Base-by-base conservation (phyloP, 148 eudicot genomes). In the Mesembryanthemum crystallinum region DNA sequence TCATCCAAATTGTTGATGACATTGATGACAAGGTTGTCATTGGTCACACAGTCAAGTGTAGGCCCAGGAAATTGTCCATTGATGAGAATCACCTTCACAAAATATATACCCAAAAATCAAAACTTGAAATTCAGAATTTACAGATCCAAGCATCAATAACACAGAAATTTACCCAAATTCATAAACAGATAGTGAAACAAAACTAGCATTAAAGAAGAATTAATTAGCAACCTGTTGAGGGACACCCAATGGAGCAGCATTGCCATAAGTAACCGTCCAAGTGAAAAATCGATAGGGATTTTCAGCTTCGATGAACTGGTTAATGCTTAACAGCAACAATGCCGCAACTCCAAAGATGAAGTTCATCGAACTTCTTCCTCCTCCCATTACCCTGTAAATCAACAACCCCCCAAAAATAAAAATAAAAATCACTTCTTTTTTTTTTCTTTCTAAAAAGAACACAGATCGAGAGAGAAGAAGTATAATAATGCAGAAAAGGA, bases 51-150 rank as follows among this genome's bases (percentile, higher is more conserved):
- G 60, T 92, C 93, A 61, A 95, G 86, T 28, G 52, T 86, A 27
- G 99, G 98, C 39, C 99, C 99, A 71, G 99, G 98, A 76, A 95
- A 92, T 67, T 95, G 94, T 18, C 97, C 98, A 82, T 95, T 95
- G 74, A 95, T 95, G 18, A 95, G 85, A 42, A 95, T 92, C 18
- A 89, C 96, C 99, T 95, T 67, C 73, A 82, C 79, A 60, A 72
- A n/a, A n/a, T n/a, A 35, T 6, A 35, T 24, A 71, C 6, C 37
- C 66, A 76, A n/a, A 83, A 8, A 37, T 37, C 35, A 54, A 66
- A 33, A 54, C n/a, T n/a, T 52, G 30, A 7, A 76, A 1, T 75
- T 67, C 8, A 7, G 25, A 12, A 52, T 55, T 37, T 17, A 10
- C 0, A 62, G 37, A 43, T 45, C 13, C 8, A 74, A 63, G 8